Percentiles rank a stretch among this genome's conserved stretches.
phyloP scores from a whole-genome alignment of 78 protist genomes.

The slime mould (Dictyostelium discoideum) region DNA sequence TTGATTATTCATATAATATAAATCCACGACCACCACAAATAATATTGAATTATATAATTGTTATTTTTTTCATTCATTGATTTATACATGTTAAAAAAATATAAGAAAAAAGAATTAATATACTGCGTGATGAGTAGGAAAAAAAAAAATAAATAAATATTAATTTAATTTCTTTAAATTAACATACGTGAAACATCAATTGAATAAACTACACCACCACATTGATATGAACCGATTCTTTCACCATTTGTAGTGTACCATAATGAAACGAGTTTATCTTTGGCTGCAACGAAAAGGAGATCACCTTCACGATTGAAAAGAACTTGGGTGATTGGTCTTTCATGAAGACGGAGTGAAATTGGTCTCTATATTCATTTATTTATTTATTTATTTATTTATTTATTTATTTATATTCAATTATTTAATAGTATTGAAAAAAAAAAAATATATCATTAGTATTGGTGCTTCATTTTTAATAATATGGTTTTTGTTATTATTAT shows the following conservation, averaged over 20 bases:
- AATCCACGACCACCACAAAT: neutral
- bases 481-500: no score
- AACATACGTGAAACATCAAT: constrained; percentile 86
- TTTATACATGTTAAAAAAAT: no score
- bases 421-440: no score
- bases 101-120: no score
- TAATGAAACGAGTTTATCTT: constrained; percentile 82
- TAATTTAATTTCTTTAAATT: neutral
- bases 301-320: constrained; percentile 97
- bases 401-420: no score
- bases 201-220: constrained; percentile 91
- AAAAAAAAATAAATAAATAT: neutral
- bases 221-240: constrained; percentile 94
- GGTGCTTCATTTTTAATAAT: no score
- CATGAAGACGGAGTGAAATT: constrained; percentile 92
- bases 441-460: no score
- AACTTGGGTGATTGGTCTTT: constrained; percentile 92
- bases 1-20: neutral
- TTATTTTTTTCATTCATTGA: no score
- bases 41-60: no score
- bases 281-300: constrained; percentile 91
- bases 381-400: no score
- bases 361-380: constrained; percentile 83
- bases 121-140: no score
- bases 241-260: constrained; percentile 94